Evolutionary conservation across 116 monocot genomes (phyloP), one percentile per base, ranked within the genome.

Genomic region (Dioscorea cayenensis): DNA sequence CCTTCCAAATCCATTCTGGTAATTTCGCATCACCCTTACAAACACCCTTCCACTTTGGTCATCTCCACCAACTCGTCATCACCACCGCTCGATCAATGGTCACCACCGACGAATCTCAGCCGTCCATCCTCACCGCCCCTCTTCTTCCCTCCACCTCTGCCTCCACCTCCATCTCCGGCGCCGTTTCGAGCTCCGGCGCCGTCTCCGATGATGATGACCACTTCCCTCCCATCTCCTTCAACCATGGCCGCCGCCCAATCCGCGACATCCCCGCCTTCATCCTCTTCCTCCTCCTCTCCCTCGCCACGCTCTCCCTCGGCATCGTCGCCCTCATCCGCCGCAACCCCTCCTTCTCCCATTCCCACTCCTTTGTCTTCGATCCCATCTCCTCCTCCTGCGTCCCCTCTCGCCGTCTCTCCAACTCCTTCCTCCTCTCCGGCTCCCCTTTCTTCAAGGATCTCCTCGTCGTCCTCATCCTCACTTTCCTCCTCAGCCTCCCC

Each of bases 241-340:
- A 72, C 35, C 79, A 67, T 65, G 82, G 82, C 2, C 84, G 77
- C 66, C 91, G 94, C 48, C 86, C 83, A 8, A 67, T 86, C 71
- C 88, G 88, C 25, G 95, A 95, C 78, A 71, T 91, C 60, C 77
- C 87, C 16, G 71, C 75, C 32, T 73, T 85, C 76, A 32, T 85
- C 76, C 75, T 89, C 77, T 92, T 92, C 79, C 77, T 86, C 73
- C 73, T 89, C 72, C 74, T 95, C 76, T 67, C 74, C 23, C 68
- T 89, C 72, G 65, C 83, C 81, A 86, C 95, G 66, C 66, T 89
- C 65, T 82, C 77, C 43, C 50, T 93, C 72, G 93, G 93, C 50
- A 49, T 93, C 80, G 35, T 82, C 87, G 65, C 86, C 62, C 49
- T 79, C 78, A 74, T 61, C 66, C 79, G 77, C 82, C 89, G 78